Percentiles rank a stretch among this genome's conserved stretches.
These are phyloP conservation scores for Hibiscus mutabilis DNA, from an alignment of 345 rosid genomes.

Conservation along the genomic window DNA sequence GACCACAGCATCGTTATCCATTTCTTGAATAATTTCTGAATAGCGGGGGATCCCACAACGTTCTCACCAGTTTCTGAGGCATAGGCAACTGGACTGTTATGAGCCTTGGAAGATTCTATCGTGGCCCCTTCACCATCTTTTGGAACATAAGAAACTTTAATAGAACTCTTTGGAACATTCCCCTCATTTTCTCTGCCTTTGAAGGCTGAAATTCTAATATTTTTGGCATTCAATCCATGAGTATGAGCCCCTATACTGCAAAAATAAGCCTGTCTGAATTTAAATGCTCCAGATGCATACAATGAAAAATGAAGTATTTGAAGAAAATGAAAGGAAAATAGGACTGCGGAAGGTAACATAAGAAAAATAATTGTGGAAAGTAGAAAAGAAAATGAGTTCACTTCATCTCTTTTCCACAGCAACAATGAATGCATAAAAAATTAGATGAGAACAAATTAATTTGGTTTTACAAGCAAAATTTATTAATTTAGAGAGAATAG, in stretches of 20 bases:
- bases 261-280: slow-evolving; percentile 23
- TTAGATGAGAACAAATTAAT: neutral
- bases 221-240: slow-evolving; percentile 41
- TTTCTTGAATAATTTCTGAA: slow-evolving; percentile 68
- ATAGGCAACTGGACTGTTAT: slow-evolving; percentile 51
- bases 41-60: slow-evolving; percentile 56
- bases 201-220: slow-evolving; percentile 63
- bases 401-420: neutral
- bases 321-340: slow-evolving; percentile 8
- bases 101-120: slow-evolving; percentile 52
- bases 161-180: slow-evolving; percentile 47
- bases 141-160: slow-evolving; percentile 59
- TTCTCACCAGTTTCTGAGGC: slow-evolving; percentile 53
- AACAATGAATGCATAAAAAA: neutral
- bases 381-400: neutral
- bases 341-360: neutral
- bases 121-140: slow-evolving; percentile 51
- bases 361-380: neutral
- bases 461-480: neutral
- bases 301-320: neutral
- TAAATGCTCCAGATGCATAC: slow-evolving; percentile 12
- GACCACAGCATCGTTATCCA: slow-evolving; percentile 63
- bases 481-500: neutral
- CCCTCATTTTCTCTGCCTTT: slow-evolving; percentile 60
- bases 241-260: slow-evolving; percentile 58